Base-by-base conservation (phyloP, 1,284 basidiomycete genomes). In the Phlebopus sp. region DNA sequence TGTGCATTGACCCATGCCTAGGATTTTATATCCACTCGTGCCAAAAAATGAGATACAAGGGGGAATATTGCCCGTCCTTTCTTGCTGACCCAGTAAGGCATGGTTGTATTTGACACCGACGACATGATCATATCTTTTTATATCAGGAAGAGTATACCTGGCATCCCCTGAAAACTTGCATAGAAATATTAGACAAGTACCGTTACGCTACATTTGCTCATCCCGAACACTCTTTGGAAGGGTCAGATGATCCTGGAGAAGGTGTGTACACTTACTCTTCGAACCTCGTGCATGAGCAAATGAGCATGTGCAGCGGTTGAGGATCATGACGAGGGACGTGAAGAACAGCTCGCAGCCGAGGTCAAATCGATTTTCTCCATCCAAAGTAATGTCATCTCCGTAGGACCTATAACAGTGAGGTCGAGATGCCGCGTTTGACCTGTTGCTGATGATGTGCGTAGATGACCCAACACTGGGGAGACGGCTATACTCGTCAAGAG, bases 21-120 rank as follows among this genome's bases (percentile, higher is more conserved):
- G 93, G 94, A 3, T 97, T 84, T 67, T 97, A 97, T 67, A 88
- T 97, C 43, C 81, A 96, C 56, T 84, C 86, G 0, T 99, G 95
- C 59, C 81, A 74, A 46, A 99, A 99, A 70, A 99, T 99, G 97
- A 77, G 78, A 50, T 99, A 99, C 72, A 99, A 99, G 67, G 93
- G 85, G 19, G 90, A 96, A 46, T 99, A 95, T 57, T 65, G 74
- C 0, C 96, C 97, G 0, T 94, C 92, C 4, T 91, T 82, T 60
- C 76, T 99, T 6, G 81, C 87, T 11, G 96, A 99, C 68, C 92
- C 94, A 8, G 88, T 92, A 55, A 59, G 77, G 45, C 3, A 34
- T 47, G 8, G 21, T 48, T 11, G 37, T 44, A 36, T 8, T 30
- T 46, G n/a, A 37, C 18, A 27, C 23, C 41, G 21, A 23, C 30